Percentiles rank a stretch among this genome's conserved stretches.
Evolutionary conservation across 768 basidiomycete genomes (phyloP).

Genomic region (Mycena olivaceomarginata): DNA sequence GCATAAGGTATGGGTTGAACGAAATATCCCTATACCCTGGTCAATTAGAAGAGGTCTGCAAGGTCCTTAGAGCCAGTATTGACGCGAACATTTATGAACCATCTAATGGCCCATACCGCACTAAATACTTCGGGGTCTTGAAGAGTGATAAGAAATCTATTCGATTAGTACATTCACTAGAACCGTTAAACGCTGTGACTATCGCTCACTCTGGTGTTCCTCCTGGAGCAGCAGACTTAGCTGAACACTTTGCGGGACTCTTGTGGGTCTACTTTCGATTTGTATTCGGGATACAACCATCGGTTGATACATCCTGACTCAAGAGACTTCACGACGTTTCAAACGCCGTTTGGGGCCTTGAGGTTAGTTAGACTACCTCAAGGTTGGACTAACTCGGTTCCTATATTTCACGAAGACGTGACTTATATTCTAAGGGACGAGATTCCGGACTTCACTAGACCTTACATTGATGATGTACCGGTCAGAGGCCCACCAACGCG

Average conservation of each 20-base stretch:
- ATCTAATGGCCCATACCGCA: neutral
- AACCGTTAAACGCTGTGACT: neutral
- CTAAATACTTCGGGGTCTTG: neutral
- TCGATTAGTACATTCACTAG: neutral
- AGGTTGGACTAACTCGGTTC: neutral
- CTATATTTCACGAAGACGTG: neutral
- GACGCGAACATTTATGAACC: neutral
- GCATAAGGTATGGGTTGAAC: neutral
- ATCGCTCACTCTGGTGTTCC: neutral
- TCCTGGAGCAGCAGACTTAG: neutral
- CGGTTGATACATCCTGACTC: neutral
- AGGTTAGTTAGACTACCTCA: neutral
- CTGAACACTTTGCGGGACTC: neutral
- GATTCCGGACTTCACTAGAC: neutral
- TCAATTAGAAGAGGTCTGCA: neutral
- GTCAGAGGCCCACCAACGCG: neutral
- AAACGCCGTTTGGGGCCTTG: neutral
- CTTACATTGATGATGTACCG: neutral
- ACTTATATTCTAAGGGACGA: neutral
- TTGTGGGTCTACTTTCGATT: neutral
- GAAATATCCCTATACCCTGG: neutral
- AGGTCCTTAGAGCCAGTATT: neutral
- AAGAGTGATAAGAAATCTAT: neutral
- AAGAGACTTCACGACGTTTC: neutral
- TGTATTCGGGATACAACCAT: neutral